These are phyloP conservation scores for Neonectria punicea DNA, from an alignment of 2,329 filamentous ascomycete genomes.

Conservation along the genomic window DNA sequence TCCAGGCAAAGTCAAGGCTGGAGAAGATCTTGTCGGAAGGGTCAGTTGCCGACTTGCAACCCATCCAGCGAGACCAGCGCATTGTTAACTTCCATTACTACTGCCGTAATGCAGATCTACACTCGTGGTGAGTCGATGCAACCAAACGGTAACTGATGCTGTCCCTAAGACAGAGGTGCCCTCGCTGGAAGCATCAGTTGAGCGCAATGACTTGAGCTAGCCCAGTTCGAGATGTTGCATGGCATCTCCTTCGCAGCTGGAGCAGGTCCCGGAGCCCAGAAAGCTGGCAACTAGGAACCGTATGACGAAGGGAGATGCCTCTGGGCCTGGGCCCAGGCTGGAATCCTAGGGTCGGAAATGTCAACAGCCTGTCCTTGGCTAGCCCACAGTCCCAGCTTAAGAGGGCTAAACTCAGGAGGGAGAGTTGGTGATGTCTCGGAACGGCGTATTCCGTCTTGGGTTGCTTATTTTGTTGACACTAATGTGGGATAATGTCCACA, in stretches of 20 bases:
- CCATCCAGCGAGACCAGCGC: background rate
- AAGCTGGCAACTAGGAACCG: background rate
- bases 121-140: background rate
- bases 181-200: background rate
- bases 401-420: background rate
- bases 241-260: background rate
- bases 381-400: background rate
- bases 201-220: background rate
- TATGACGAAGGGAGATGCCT: background rate
- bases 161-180: too few species aligned
- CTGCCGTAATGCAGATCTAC: background rate
- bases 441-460: background rate
- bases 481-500: background rate
- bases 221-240: background rate
- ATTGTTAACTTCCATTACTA: too few species aligned
- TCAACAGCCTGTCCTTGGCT: background rate
- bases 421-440: slow-evolving; percentile 1
- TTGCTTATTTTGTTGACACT: background rate
- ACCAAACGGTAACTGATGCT: background rate
- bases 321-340: background rate
- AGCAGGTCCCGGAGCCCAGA: background rate
- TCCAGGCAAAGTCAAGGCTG: background rate
- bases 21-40: background rate
- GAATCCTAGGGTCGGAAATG: background rate
- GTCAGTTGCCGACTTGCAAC: background rate